A percentile compares a stretch with the other conserved stretches of the same genome.
phyloP scores from a whole-genome alignment of 192 early-diverging fungal species.

The Coemansia sp. region DNA sequence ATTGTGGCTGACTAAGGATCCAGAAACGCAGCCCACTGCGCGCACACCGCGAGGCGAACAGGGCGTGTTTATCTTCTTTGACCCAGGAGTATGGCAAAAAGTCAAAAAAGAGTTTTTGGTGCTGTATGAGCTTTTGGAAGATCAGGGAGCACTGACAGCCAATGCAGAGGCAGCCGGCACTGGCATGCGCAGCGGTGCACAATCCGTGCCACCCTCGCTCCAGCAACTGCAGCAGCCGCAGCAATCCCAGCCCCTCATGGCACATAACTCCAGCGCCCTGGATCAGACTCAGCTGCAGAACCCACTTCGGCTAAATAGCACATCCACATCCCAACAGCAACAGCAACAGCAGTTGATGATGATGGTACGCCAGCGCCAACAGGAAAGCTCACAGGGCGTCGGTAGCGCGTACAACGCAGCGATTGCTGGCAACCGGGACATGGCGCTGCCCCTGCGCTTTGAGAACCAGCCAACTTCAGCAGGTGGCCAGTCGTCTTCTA shows the following conservation, averaged over 20 bases:
- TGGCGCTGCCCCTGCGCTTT: constrained; percentile 23
- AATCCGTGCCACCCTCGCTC: constrained; percentile 28
- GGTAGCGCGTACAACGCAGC: constrained; percentile 20
- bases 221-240: constrained; percentile 19
- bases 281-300: constrained; percentile 36
- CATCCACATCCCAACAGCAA: constrained; percentile 16
- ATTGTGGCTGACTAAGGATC: constrained; percentile 90
- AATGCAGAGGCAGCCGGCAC: constrained; percentile 14
- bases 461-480: constrained; percentile 16
- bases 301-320: constrained; percentile 17
- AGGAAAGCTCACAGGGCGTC: constrained; percentile 22
- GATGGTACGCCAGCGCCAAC: constrained; percentile 27
- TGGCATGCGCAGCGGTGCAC: constrained; percentile 22
- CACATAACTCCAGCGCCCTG: not conserved
- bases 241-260: not conserved
- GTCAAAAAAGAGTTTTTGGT: constrained; percentile 89
- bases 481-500: constrained; percentile 15
- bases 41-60: constrained; percentile 73
- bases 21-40: constrained; percentile 42
- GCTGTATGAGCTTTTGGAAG: constrained; percentile 87
- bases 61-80: constrained; percentile 90
- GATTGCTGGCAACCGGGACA: not conserved
- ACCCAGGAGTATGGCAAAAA: constrained; percentile 84
- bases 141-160: constrained; percentile 43
- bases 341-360: constrained; percentile 30